Percentiles rank a stretch among this genome's conserved stretches.
Evolutionary conservation across 257 asterid species (phyloP).

Genomic region (Rubia yunnanensis): DNA sequence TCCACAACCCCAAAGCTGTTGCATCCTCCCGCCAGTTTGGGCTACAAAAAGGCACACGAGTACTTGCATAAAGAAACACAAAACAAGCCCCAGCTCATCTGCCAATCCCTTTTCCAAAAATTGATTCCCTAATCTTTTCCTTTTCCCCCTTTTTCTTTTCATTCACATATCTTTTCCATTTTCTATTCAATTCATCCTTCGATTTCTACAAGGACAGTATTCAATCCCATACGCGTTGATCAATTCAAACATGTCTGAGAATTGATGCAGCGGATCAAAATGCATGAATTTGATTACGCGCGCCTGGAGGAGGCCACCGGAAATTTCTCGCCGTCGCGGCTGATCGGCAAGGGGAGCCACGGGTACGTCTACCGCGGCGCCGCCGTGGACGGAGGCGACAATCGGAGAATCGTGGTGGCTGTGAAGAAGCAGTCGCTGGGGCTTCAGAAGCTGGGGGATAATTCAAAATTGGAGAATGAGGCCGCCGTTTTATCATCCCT

Average conservation of each 20-base stretch:
- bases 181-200: not conserved
- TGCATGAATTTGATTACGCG: conserved; percentile 37
- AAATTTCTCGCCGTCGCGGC: conserved; percentile 37
- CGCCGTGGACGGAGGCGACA: conserved; percentile 23
- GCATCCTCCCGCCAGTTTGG: not conserved
- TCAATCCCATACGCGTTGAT: not conserved
- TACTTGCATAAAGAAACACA: not conserved
- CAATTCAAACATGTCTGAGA: not conserved
- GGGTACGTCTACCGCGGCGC: conserved; percentile 50
- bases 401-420: conserved; percentile 27
- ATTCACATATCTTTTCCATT: not conserved
- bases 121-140: not conserved
- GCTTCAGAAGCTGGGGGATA: conserved; percentile 48
- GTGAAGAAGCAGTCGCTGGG: conserved; percentile 56
- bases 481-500: conserved; percentile 40
- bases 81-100: not conserved
- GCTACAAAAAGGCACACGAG: not conserved
- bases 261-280: conserved; percentile 1
- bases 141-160: conserved; percentile 14
- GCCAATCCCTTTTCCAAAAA: not conserved
- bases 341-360: conserved; percentile 80
- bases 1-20: not conserved
- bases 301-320: conserved; percentile 47
- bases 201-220: not conserved
- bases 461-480: conserved; percentile 50